Evolutionary conservation across 257 asterid genomes (phyloP).

Genomic region (Dorcoceras hygrometricum): DNA sequence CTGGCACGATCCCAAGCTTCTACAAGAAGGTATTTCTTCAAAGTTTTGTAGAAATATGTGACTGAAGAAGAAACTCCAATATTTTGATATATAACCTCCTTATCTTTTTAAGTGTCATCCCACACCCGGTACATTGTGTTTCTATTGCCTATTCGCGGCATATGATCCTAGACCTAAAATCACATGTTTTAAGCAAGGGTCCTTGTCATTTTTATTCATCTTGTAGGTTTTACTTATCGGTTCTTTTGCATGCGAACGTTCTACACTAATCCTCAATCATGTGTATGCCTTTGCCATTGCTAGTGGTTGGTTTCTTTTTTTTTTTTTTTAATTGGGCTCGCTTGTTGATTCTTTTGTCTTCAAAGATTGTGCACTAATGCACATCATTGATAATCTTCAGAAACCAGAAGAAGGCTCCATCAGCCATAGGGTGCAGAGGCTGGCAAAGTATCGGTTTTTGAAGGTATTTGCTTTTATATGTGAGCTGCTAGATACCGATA

Average conservation of each 20-base stretch:
- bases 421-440: conserved; percentile 94
- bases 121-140: not conserved
- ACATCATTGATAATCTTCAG: conserved; percentile 26
- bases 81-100: too few species aligned
- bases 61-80: not conserved
- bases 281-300: not conserved
- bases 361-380: too few species aligned
- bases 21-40: conserved; percentile 66
- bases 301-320: too few species aligned
- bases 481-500: not conserved
- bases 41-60: too few species aligned
- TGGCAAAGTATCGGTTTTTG: conserved; percentile 90
- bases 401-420: conserved; percentile 99
- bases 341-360: too few species aligned
- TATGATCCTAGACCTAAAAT: not conserved
- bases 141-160: not conserved
- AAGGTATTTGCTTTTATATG: conserved; percentile 49
- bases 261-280: not conserved
- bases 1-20: conserved; percentile 90
- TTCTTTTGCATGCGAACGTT: not conserved
- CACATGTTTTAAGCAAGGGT: not conserved
- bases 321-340: too few species aligned
- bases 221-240: not conserved
- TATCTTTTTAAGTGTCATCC: too few species aligned
- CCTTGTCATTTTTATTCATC: too few species aligned